phyloP scores from a whole-genome alignment of 2,329 filamentous ascomycete species.

The Geosmithia morbida region DNA sequence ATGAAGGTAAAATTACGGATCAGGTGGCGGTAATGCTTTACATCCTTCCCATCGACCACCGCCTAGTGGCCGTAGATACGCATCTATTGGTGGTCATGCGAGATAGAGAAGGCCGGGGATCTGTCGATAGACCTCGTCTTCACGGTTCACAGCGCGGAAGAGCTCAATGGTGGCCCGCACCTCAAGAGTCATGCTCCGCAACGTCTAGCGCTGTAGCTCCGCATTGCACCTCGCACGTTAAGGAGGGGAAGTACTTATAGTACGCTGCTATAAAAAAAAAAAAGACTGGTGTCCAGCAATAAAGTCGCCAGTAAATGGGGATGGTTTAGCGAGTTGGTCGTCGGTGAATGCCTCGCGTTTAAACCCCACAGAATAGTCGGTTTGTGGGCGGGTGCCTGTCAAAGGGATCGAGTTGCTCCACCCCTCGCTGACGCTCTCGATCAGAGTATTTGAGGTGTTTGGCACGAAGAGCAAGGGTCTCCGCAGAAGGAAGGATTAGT shows the following conservation, averaged over 20 bases:
- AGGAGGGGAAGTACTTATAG: constrained; percentile 32
- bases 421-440: constrained; percentile 19
- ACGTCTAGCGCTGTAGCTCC: constrained; percentile 18
- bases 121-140: constrained; percentile 21
- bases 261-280: constrained; percentile 29
- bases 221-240: constrained; percentile 32
- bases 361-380: constrained; percentile 28
- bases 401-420: constrained; percentile 25
- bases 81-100: constrained; percentile 12
- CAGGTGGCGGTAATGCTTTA: constrained; percentile 20
- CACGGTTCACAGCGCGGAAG: constrained; percentile 18
- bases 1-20: constrained; percentile 19
- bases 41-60: constrained; percentile 13
- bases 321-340: constrained; percentile 23
- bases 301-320: constrained; percentile 16
- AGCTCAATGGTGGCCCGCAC: constrained; percentile 22
- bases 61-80: constrained; percentile 26
- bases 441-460: constrained; percentile 14
- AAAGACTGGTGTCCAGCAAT: constrained; percentile 9
- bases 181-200: constrained; percentile 24
- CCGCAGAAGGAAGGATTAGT: constrained; percentile 21
- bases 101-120: constrained; percentile 28
- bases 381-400: constrained; percentile 20
- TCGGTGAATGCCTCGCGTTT: constrained; percentile 23
- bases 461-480: constrained; percentile 14